These are phyloP conservation scores for Botrytis galanthina DNA, from an alignment of 2,329 filamentous ascomycete genomes.

Conservation along the genomic window DNA sequence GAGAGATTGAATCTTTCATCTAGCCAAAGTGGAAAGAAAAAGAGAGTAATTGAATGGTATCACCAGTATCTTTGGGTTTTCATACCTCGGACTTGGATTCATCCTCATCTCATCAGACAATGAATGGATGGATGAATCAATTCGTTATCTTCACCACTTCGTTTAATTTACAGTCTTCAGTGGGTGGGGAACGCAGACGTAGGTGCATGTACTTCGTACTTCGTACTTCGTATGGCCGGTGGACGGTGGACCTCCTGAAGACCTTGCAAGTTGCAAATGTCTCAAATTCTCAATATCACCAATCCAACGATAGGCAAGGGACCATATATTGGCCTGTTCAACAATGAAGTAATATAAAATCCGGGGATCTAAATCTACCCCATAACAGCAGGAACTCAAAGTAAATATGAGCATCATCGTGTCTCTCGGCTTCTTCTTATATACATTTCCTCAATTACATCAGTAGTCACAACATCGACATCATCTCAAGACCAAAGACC, in stretches of 20 bases:
- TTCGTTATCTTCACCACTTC: neutral
- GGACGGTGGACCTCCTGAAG: neutral
- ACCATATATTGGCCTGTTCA: conserved; percentile 11
- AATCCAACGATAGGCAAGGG: neutral
- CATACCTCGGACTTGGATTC: neutral
- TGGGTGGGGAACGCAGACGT: neutral
- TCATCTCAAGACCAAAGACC: neutral
- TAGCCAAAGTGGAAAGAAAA: neutral
- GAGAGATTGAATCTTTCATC: neutral
- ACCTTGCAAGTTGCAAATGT: conserved; percentile 12
- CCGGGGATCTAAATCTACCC: conserved; percentile 10
- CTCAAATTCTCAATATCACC: neutral
- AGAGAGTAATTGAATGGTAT: neutral
- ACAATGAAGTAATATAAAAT: conserved; percentile 5
- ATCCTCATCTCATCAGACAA: neutral
- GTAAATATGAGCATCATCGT: neutral
- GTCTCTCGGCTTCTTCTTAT: neutral
- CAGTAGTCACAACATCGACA: neutral
- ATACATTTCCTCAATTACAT: neutral
- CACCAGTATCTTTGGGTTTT: neutral
- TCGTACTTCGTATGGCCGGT: too few relatives aligned
- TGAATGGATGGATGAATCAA: neutral
- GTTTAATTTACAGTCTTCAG: neutral
- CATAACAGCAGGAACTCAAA: neutral
- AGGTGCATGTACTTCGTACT: neutral